phyloP scores from a whole-genome alignment of 2,329 filamentous ascomycete genomes.

The Botryosphaeria dothidea region DNA sequence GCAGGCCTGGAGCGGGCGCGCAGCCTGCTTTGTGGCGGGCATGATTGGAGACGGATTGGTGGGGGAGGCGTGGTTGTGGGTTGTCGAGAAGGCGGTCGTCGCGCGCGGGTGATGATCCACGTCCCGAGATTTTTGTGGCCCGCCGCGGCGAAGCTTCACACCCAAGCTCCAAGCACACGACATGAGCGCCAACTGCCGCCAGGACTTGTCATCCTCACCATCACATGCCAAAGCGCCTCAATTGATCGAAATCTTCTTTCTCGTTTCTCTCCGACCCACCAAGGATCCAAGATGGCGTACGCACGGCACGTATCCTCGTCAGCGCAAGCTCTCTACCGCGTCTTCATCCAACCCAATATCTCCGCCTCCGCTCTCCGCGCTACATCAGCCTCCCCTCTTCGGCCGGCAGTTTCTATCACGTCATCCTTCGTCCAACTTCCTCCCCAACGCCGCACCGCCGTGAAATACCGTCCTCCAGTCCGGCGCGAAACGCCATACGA shows the following conservation, averaged over 20 bases:
- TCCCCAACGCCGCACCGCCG: neutral
- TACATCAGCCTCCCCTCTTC: conserved; percentile 18
- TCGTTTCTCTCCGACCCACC: neutral
- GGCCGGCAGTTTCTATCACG: neutral
- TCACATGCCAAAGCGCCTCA: neutral
- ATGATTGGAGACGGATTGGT: conserved; percentile 26
- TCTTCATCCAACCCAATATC: conserved; percentile 37
- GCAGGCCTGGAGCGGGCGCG: conserved; percentile 36
- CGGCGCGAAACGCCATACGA: conserved; percentile 46
- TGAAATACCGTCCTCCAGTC: conserved; percentile 38
- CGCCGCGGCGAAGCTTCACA: conserved; percentile 7
- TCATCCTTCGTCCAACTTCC: conserved; percentile 1
- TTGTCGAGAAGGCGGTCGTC: neutral
- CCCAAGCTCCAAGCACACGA: neutral
- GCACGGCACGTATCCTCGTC: conserved; percentile 33
- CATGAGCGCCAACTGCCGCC: neutral
- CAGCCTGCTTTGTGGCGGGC: conserved; percentile 35
- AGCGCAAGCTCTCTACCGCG: conserved; percentile 44
- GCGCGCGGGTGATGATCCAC: conserved; percentile 2
- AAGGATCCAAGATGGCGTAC: conserved; percentile 9
- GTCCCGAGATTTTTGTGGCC: conserved; percentile 16
- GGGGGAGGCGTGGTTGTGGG: conserved; percentile 21
- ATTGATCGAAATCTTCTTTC: neutral
- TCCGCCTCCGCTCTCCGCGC: conserved; percentile 22
- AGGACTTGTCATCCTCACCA: neutral